Evolutionary conservation across 306 rosid genomes (phyloP).

Genomic region (Sesbania bispinosa): DNA sequence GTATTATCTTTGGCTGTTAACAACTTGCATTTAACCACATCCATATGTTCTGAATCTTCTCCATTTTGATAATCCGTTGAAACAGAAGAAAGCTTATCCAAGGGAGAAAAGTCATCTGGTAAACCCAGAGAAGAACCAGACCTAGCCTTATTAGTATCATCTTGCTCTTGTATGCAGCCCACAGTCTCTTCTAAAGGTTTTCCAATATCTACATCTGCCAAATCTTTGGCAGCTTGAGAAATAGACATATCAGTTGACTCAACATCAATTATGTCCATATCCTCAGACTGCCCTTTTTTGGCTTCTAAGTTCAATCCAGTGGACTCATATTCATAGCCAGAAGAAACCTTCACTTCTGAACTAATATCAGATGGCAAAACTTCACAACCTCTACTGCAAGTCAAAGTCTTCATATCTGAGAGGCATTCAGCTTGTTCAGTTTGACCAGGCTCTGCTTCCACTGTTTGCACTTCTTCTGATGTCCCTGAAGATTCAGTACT

Average conservation of each 20-base stretch:
- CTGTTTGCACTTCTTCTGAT: conserved; percentile 32
- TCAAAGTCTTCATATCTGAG: conserved; percentile 21
- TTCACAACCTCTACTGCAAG: conserved; percentile 10
- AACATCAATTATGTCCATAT: conserved; percentile 21
- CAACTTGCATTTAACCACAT: conserved; percentile 26
- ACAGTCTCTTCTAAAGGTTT: conserved; percentile 20
- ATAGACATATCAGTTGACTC: conserved; percentile 30
- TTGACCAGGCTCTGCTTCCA: conserved; percentile 27
- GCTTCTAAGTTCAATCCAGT: conserved; percentile 29
- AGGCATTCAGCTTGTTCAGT: conserved; percentile 43
- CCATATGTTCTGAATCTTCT: conserved; percentile 37
- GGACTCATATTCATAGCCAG: conserved; percentile 25
- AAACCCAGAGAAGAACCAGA: conserved; percentile 26
- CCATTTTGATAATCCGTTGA: conserved; percentile 9
- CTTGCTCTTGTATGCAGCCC: conserved; percentile 18
- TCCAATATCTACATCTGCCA: conserved; percentile 8
- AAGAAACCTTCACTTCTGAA: conserved; percentile 33
- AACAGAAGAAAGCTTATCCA: conserved; percentile 26
- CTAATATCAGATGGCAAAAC: conserved; percentile 31
- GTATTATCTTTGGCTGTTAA: conserved; percentile 22
- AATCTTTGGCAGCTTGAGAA: conserved; percentile 24
- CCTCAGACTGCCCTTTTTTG: conserved; percentile 27
- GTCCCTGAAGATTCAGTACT: conserved; percentile 43
- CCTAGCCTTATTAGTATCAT: conserved; percentile 8
- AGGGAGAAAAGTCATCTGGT: conserved; percentile 31